phyloP scores from a whole-genome alignment of 352 stramenopile species.

The Phytophthora boehmeriae region DNA sequence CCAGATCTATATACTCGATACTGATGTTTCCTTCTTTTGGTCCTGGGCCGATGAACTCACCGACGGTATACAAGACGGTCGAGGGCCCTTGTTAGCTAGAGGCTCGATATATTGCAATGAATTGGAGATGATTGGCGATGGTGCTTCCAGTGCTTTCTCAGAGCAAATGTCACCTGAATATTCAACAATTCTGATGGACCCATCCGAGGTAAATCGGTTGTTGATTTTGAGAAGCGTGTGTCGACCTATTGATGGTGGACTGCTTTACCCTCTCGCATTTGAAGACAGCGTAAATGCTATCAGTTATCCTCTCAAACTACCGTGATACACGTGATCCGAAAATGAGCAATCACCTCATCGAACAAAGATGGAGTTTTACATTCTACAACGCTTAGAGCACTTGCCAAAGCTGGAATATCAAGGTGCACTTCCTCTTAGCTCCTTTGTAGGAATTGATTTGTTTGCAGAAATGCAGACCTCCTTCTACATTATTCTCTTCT shows the following conservation, averaged over 20 bases:
- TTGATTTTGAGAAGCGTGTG: constrained; percentile 5
- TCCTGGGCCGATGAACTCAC: constrained; percentile 8
- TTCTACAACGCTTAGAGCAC: no score
- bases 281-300: constrained; percentile 15
- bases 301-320: neutral
- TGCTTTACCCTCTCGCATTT: constrained; percentile 2
- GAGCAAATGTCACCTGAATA: constrained; percentile 6
- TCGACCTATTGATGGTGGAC: neutral
- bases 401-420: no score
- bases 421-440: no score
- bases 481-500: no score
- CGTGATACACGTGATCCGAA: neutral
- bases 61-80: neutral
- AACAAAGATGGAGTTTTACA: no score
- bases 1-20: neutral
- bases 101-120: constrained; percentile 15
- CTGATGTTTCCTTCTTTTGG: constrained; percentile 20
- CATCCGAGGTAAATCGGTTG: constrained; percentile 3
- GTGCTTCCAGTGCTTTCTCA: constrained; percentile 1
- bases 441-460: no score
- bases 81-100: neutral
- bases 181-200: constrained; percentile 15
- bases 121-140: constrained; percentile 12
- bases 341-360: no score
- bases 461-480: no score